A percentile compares a stretch with the other conserved stretches of the same genome.
These are phyloP conservation scores for Eucalyptus curtisii DNA, from an alignment of 345 rosid species.

Conservation along the genomic window DNA sequence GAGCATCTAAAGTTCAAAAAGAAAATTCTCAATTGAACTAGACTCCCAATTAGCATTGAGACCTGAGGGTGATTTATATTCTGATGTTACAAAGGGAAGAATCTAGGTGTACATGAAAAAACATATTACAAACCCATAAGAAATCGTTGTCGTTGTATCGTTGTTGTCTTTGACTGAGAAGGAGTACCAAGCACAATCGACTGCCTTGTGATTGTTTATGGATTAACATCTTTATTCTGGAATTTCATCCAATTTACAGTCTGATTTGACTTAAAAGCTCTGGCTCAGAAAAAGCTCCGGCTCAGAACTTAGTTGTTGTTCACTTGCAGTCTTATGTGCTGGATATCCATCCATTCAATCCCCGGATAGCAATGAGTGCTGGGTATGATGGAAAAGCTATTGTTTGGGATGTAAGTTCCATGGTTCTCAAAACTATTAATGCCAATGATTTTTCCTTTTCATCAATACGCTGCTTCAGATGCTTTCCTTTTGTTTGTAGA, in stretches of 20 bases:
- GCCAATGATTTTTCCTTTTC: neutral
- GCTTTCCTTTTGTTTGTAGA: conserved; percentile 31
- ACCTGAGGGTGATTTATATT: neutral
- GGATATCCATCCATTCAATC: conserved; percentile 99
- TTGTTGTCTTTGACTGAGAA: neutral
- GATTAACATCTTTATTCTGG: neutral
- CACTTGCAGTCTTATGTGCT: conserved; percentile 85
- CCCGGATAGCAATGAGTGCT: conserved; percentile 98
- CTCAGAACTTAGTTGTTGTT: conserved; percentile 7
- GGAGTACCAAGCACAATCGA: neutral
- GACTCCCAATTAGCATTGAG: neutral
- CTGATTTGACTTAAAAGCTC: neutral
- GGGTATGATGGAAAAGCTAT: conserved; percentile 98
- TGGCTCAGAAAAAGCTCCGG: neutral
- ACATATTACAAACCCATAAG: neutral
- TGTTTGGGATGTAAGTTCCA: conserved; percentile 94
- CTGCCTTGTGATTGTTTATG: neutral
- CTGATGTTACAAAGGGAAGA: neutral
- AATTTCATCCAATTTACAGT: neutral
- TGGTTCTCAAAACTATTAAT: neutral
- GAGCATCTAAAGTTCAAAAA: neutral
- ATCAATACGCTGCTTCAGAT: neutral
- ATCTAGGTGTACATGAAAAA: neutral
- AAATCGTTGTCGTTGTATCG: neutral
- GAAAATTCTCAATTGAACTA: neutral